These are phyloP conservation scores for Salix arbutifolia DNA, from an alignment of 345 rosid genomes.

Conservation along the genomic window DNA sequence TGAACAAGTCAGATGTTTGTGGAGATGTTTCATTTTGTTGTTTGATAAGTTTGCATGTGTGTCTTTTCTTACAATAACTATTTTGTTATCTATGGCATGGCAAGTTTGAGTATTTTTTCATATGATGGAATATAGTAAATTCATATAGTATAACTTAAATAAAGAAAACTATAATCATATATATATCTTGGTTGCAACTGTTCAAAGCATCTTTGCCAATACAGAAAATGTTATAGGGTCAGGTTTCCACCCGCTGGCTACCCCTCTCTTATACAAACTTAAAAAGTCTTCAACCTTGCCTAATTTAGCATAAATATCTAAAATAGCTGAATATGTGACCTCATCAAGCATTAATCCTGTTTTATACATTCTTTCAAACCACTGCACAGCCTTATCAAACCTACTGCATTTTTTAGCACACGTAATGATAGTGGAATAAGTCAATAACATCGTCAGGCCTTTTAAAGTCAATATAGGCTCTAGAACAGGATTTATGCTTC, in stretches of 20 bases:
- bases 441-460: conserved; percentile 58
- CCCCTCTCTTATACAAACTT: conserved; percentile 87
- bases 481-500: conserved; percentile 52
- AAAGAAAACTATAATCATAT: too few species aligned
- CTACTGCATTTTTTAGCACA: conserved; percentile 71
- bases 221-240: conserved; percentile 71
- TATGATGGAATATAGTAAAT: too few species aligned
- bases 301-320: conserved; percentile 76
- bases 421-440: conserved; percentile 86
- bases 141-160: too few species aligned
- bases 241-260: conserved; percentile 88
- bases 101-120: too few species aligned
- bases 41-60: too few species aligned
- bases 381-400: conserved; percentile 74
- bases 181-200: too few species aligned
- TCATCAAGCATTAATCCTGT: conserved; percentile 96
- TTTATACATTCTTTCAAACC: conserved; percentile 91
- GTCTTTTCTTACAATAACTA: too few species aligned
- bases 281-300: conserved; percentile 80
- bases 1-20: too few species aligned
- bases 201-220: conserved; percentile 65
- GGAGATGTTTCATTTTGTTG: too few species aligned
- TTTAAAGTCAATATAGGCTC: conserved; percentile 64
- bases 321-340: conserved; percentile 76
- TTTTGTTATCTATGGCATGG: too few species aligned